phyloP scores from a whole-genome alignment of 352 stramenopile species.

The Phytopythium vexans region DNA sequence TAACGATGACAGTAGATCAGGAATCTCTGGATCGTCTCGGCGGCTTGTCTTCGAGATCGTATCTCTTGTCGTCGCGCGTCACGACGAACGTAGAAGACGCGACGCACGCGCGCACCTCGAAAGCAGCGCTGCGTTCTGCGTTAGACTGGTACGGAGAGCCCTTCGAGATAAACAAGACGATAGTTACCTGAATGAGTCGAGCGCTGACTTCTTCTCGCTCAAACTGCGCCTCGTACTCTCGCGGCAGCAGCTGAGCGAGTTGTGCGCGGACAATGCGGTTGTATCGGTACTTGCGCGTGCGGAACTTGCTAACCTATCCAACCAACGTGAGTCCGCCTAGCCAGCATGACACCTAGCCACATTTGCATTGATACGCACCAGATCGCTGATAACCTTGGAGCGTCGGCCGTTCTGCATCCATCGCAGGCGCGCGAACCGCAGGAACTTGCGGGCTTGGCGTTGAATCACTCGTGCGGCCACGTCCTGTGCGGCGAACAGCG shows the following conservation, averaged over 20 bases:
- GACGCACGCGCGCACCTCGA: slow-evolving; percentile 34
- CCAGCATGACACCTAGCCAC: not conserved
- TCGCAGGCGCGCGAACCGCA: slow-evolving; percentile 40
- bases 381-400: slow-evolving; percentile 30
- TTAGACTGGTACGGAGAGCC: no score
- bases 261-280: slow-evolving; percentile 47
- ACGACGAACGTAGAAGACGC: slow-evolving; percentile 14
- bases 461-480: slow-evolving; percentile 50
- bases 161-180: not conserved
- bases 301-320: slow-evolving; percentile 41
- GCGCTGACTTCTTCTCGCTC: slow-evolving; percentile 34
- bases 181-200: slow-evolving; percentile 34
- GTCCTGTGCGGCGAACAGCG: slow-evolving; percentile 62
- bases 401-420: slow-evolving; percentile 30
- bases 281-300: slow-evolving; percentile 70
- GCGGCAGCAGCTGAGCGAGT: slow-evolving; percentile 35
- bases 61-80: slow-evolving; percentile 13
- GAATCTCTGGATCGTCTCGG: slow-evolving; percentile 26
- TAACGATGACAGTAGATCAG: slow-evolving; percentile 5
- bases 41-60: slow-evolving; percentile 11
- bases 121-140: slow-evolving; percentile 30
- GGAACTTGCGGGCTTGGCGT: slow-evolving; percentile 25
- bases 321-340: not conserved
- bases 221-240: slow-evolving; percentile 44
- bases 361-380: slow-evolving; percentile 23